Evolutionary conservation across 2,329 filamentous ascomycete species (phyloP).

Genomic region (Pyrenochaeta sp.): DNA sequence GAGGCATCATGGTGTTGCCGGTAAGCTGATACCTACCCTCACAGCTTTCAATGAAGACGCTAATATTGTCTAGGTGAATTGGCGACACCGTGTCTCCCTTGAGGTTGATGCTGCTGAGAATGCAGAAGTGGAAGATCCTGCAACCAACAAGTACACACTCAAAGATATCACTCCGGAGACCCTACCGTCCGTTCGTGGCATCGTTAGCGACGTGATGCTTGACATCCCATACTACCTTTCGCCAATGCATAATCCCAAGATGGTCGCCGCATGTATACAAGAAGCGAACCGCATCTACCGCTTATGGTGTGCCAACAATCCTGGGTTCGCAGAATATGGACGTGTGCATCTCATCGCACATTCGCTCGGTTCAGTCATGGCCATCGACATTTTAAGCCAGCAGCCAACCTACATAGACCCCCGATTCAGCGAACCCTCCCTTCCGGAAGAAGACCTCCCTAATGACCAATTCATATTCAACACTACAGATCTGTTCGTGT

Average conservation of each 20-base stretch:
- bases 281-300: conserved; percentile 97
- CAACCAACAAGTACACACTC: conserved; percentile 71
- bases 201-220: conserved; percentile 98
- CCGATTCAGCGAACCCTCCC: conserved; percentile 43
- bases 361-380: conserved; percentile 93
- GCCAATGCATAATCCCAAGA: conserved; percentile 86
- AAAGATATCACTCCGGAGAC: conserved; percentile 92
- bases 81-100: conserved; percentile 87
- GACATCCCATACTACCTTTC: conserved; percentile 99
- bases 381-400: conserved; percentile 85
- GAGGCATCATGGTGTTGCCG: conserved; percentile 91
- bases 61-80: conserved; percentile 70
- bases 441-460: conserved; percentile 59
- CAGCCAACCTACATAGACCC: conserved; percentile 78
- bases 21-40: conserved; percentile 35
- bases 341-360: conserved; percentile 93
- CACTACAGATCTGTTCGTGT: conserved; percentile 86
- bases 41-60: background rate
- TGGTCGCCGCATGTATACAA: conserved; percentile 85
- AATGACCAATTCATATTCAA: conserved; percentile 81
- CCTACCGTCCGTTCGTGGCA: conserved; percentile 86
- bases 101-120: conserved; percentile 72
- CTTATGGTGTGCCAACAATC: conserved; percentile 93
- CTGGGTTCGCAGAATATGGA: conserved; percentile 80
- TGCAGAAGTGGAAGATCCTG: conserved; percentile 63